A percentile compares a stretch with the other conserved stretches of the same genome.
Conservation (phyloP, 1,284 basidiomycete species). For the Apiotrichum sp. region DNA sequence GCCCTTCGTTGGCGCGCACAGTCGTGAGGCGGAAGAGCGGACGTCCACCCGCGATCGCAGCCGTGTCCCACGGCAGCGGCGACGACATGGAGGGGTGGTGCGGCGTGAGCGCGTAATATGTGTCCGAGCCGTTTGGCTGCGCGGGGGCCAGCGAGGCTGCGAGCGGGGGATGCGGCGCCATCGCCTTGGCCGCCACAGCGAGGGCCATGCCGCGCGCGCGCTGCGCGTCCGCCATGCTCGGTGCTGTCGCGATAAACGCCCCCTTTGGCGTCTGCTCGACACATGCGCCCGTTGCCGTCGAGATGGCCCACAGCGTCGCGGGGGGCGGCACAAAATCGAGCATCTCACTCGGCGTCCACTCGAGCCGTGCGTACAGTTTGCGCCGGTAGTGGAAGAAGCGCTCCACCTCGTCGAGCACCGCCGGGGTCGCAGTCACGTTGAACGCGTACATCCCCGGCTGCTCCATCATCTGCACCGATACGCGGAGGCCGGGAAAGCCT, state of each 20-base stretch:
- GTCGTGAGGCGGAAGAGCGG: slow-evolving; percentile 12
- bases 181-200: neutral
- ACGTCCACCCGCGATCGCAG: slow-evolving; percentile 1
- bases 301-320: slow-evolving; percentile 3
- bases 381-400: neutral
- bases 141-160: neutral
- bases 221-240: neutral
- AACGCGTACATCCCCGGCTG: neutral
- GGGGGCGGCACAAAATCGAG: neutral
- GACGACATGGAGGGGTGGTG: slow-evolving; percentile 7
- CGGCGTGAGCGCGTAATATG: slow-evolving; percentile 2
- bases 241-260: neutral
- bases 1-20: neutral
- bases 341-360: slow-evolving; percentile 6
- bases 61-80: slow-evolving; percentile 9
- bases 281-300: slow-evolving; percentile 2
- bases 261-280: slow-evolving; percentile 1
- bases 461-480: neutral
- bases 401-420: neutral
- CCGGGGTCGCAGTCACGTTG: neutral
- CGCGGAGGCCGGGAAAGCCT: neutral
- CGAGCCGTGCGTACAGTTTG: neutral
- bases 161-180: neutral
- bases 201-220: slow-evolving; percentile 6
- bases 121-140: neutral